Base-by-base conservation (phyloP, 2,329 filamentous ascomycete species). In the Scedosporium aurantiacum region DNA sequence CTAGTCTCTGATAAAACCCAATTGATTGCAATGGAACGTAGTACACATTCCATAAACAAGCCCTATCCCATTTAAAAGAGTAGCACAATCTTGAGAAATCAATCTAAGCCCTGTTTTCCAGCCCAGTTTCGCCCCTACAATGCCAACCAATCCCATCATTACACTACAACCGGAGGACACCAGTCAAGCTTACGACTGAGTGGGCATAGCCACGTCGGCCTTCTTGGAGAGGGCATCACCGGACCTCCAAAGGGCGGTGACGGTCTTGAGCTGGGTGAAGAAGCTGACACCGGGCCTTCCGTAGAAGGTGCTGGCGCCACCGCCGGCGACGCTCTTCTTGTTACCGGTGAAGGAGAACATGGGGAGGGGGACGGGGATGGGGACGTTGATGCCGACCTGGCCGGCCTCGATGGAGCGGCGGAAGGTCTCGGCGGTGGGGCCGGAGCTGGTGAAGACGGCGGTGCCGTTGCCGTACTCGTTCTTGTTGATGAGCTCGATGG, bases 181-280 rank as follows among this genome's bases (percentile, higher is more conserved):
- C 12, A 25, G 57, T 12, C 10, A 21, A 37, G 32, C 32, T 54
- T 55, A 64, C 18, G 61, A 63, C 32, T 65, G 63, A 3, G 64
- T 83, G 21, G 93, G 93, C 93, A 97, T 97, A 64, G 89, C 83
- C 10, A 95, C 91, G 69, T 87, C 85, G 16, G 92, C 92, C 82
- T 92, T 93, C 66, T 86, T 89, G 61, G 85, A 87, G 57, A 94
- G 82, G 0, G 91, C 92, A 57, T 64, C 63, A 6, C 54, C 62
- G 12, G 60, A 60, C 63, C 59, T 63, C 94, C 94, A 99, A 72
- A 95, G 77, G 66, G 90, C 88, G 60, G 94, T 99, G 57, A 99
- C 94, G 2, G 94, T 99, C 89, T 99, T 97, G 71, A 89, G 83
- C 78, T 97, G 94, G 2, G 94, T 99, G 76, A 96, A 97, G 73